These are phyloP conservation scores for Yarrowia keelungensis DNA, from an alignment of 805 yeast genomes.

Conservation along the genomic window DNA sequence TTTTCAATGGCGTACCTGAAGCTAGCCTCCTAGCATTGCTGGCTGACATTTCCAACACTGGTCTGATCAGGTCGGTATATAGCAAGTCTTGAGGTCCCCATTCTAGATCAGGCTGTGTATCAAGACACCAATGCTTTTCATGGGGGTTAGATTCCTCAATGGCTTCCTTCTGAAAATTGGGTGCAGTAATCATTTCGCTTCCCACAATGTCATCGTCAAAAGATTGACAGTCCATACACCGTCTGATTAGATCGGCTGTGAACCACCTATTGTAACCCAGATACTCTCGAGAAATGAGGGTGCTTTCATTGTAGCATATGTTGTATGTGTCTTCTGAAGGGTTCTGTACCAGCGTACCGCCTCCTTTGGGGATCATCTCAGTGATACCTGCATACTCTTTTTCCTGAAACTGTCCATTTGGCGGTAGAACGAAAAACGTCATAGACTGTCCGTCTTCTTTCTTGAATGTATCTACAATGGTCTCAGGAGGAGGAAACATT, in stretches of 20 bases:
- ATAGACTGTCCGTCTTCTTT: neutral
- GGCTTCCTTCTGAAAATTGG: neutral
- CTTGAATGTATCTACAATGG: neutral
- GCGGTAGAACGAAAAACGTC: neutral
- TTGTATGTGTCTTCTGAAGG: neutral
- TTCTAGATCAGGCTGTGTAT: neutral
- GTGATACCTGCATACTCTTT: neutral
- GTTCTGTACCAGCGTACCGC: neutral
- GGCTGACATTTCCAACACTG: neutral
- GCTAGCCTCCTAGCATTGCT: neutral
- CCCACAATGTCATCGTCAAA: neutral
- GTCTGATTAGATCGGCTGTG: conserved; percentile 5
- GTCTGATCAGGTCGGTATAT: neutral
- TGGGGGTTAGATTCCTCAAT: neutral
- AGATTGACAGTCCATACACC: conserved; percentile 6
- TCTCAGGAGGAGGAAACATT: conserved; percentile 18
- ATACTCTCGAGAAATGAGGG: neutral
- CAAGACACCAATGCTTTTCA: neutral
- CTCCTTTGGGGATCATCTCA: neutral
- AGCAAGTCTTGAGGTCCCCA: neutral
- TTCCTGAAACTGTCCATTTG: neutral
- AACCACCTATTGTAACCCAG: neutral
- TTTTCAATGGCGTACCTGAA: neutral
- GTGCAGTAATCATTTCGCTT: neutral
- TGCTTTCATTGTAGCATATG: neutral